phyloP scores from a whole-genome alignment of 2,329 filamentous ascomycete species.

The Fusarium sp. region DNA sequence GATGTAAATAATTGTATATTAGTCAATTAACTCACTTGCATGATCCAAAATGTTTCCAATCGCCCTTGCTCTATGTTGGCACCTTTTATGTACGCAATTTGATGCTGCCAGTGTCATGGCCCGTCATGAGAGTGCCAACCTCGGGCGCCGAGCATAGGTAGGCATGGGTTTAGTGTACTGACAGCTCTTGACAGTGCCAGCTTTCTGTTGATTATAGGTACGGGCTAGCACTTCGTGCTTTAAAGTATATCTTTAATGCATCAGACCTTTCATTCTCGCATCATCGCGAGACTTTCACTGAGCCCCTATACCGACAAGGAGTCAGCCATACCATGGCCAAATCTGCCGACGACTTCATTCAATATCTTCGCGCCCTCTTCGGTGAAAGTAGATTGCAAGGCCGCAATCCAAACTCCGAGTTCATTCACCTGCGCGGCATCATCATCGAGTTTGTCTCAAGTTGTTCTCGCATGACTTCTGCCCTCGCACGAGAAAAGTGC shows the following conservation, averaged over 20 bases:
- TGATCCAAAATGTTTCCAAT: not conserved
- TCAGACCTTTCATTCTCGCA: not conserved
- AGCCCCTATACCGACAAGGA: not conserved
- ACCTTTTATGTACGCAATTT: too few species aligned
- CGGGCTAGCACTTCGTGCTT: not conserved
- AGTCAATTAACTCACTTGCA: not conserved
- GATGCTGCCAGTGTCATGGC: not conserved
- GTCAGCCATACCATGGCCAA: not conserved
- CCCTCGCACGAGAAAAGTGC: conserved; percentile 30
- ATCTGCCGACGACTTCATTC: conserved; percentile 27
- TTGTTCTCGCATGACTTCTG: conserved; percentile 22
- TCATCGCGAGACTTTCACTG: not conserved
- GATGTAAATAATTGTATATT: conserved; percentile 8
- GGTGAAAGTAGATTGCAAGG: conserved; percentile 26
- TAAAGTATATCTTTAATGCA: not conserved
- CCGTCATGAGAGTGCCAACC: not conserved
- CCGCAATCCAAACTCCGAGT: conserved; percentile 22
- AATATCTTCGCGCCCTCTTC: conserved; percentile 34
- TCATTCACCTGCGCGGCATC: conserved; percentile 16
- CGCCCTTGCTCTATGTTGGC: too few species aligned
- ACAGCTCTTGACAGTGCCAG: not conserved
- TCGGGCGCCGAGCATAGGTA: not conserved
- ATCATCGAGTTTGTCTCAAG: conserved; percentile 30
- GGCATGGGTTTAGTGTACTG: not conserved
- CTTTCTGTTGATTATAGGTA: not conserved